Base-by-base conservation (phyloP, 2,329 filamentous ascomycete species). In the Phyllosticta citriasiana region DNA sequence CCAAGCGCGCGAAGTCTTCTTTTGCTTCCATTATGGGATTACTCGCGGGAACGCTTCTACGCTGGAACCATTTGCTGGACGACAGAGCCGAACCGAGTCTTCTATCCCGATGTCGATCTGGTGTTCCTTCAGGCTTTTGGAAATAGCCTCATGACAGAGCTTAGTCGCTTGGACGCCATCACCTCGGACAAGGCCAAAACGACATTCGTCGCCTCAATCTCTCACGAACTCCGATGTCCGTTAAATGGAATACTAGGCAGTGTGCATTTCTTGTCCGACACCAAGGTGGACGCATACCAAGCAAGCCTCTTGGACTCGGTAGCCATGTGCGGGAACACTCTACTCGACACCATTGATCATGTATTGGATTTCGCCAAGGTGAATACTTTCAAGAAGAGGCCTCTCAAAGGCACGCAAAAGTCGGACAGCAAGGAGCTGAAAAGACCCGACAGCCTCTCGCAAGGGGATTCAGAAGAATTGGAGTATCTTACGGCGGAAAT, bases 211-310 rank as follows among this genome's bases (percentile, higher is more conserved):
- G 80, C 81, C 0, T 84, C 80, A 1, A 78, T 87, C 5, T 84
- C 80, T 2, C 84, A 87, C 66, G 84, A 87, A 67, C 71, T 87
- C 14, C 76, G 84, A 4, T 84, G 80, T 1, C 84, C 84, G 0
- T 72, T 87, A 0, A 84, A 87, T 60, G 84, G 84, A 2, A 80
- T 86, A 33, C 71, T 86, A 0, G 78, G 81, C 0, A 63, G 64
- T 22, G 69, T 72, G 53, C 70, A 82, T 75, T 57, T 84, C 3
- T 66, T 86, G 0, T 75, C 78, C 3, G 81, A 84, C n/a, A 70
- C 68, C 12, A 58, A 58, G 4, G 63, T 66, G 26, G 66, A 66
- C 27, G 26, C 55, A 9, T 66, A 67, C n/a, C 68, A 70, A 55
- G 35, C 54, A 22, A 69, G 64, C 24, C 71, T 73, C 60, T 61